Conservation (phyloP, 2,329 filamentous ascomycete genomes). For the Helminthosporium solani region DNA sequence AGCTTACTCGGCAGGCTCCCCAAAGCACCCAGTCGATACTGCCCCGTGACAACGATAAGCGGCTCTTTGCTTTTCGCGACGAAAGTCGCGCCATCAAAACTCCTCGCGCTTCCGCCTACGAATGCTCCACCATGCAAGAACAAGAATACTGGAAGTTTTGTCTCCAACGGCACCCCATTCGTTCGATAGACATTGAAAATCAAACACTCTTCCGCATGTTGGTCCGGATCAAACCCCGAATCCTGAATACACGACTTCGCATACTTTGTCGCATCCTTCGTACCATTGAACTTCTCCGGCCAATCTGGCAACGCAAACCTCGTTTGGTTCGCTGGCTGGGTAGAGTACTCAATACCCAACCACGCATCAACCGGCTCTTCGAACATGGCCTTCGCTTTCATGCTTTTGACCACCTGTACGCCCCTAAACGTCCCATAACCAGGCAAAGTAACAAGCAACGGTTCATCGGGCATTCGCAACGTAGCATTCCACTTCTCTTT, state of each 20-base stretch:
- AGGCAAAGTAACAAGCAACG: slow-evolving; percentile 35
- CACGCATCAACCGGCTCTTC: slow-evolving; percentile 48
- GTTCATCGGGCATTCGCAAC: slow-evolving; percentile 8
- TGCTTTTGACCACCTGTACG: slow-evolving; percentile 39
- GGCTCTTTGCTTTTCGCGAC: slow-evolving; percentile 33
- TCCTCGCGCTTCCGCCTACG: slow-evolving; percentile 29
- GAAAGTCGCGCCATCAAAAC: slow-evolving; percentile 38
- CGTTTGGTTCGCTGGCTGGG: slow-evolving; percentile 40
- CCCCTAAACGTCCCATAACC: slow-evolving; percentile 47
- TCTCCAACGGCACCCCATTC: slow-evolving; percentile 22
- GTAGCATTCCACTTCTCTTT: background rate
- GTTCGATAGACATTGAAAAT: slow-evolving; percentile 36
- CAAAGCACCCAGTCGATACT: slow-evolving; percentile 39
- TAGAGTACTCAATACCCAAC: slow-evolving; percentile 52
- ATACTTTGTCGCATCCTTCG: slow-evolving; percentile 42
- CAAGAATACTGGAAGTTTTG: slow-evolving; percentile 35
- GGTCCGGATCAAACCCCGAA: slow-evolving; percentile 34
- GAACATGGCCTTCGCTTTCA: slow-evolving; percentile 34
- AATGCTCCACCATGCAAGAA: slow-evolving; percentile 37
- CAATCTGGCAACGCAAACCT: slow-evolving; percentile 47
- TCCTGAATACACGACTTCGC: slow-evolving; percentile 50
- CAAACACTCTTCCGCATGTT: slow-evolving; percentile 39
- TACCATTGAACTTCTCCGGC: slow-evolving; percentile 46
- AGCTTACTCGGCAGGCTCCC: slow-evolving; percentile 36
- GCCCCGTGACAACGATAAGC: slow-evolving; percentile 36